A percentile compares a stretch with the other conserved stretches of the same genome.
Evolutionary conservation across 2,329 filamentous ascomycete genomes (phyloP).

Genomic region (Verticillium nubilum): DNA sequence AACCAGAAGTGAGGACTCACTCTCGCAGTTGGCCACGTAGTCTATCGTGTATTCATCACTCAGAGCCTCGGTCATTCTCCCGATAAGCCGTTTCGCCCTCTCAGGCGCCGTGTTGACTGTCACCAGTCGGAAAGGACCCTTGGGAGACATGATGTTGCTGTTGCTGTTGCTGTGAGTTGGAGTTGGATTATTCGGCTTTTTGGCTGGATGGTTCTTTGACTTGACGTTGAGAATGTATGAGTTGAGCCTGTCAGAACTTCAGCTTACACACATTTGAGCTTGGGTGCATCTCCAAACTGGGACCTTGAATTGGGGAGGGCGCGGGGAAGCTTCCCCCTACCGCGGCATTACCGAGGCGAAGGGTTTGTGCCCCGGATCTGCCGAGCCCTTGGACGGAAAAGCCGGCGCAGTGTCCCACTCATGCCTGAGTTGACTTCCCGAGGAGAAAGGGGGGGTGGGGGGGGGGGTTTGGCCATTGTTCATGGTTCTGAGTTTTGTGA

Average conservation of each 20-base stretch:
- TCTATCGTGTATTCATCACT: constrained; percentile 60
- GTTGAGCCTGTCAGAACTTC: too few species aligned
- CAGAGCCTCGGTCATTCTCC: constrained; percentile 53
- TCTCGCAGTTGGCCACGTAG: constrained; percentile 56
- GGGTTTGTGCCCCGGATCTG: background rate
- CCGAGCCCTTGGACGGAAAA: background rate
- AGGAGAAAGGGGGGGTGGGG: too few species aligned
- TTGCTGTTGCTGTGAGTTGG: too few species aligned
- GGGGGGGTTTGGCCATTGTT: too few species aligned
- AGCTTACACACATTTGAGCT: background rate
- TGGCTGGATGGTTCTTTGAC: too few species aligned
- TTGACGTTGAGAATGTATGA: too few species aligned
- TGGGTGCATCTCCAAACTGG: background rate
- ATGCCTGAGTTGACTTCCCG: too few species aligned
- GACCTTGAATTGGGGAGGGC: background rate
- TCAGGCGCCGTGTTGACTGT: constrained; percentile 66
- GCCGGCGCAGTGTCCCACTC: too few species aligned
- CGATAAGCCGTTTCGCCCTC: constrained; percentile 56
- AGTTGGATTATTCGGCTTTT: too few species aligned
- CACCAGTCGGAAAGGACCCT: constrained; percentile 57
- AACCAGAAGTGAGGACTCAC: constrained; percentile 30
- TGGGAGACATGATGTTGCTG: constrained; percentile 26
- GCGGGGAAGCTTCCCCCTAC: background rate
- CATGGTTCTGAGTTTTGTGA: too few species aligned
- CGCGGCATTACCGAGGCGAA: background rate